A percentile compares a stretch with the other conserved stretches of the same genome.
Evolutionary conservation across 2,329 filamentous ascomycete genomes (phyloP).

Genomic region (Fusarium lateritium): DNA sequence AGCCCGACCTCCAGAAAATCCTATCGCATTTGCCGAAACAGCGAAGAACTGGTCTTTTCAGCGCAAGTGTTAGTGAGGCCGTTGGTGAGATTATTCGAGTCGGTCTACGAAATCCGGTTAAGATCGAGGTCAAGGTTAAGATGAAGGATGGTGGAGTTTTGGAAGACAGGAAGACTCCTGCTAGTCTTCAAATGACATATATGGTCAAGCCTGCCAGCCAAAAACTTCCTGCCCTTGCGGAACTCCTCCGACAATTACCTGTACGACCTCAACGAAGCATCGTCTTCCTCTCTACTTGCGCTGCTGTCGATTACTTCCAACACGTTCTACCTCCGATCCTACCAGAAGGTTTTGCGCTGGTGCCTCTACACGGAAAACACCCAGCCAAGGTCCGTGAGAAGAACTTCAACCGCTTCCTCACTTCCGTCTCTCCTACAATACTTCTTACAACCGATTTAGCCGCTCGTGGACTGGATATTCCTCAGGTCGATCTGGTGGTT

Average conservation of each 20-base stretch:
- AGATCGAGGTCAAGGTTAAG: slow-evolving; percentile 94
- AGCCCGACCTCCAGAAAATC: slow-evolving; percentile 89
- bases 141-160: slow-evolving; percentile 73
- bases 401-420: slow-evolving; percentile 87
- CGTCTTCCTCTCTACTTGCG: slow-evolving; percentile 93
- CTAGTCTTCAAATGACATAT: slow-evolving; percentile 93
- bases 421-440: slow-evolving; percentile 80
- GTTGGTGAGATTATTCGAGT: slow-evolving; percentile 94
- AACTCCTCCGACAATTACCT: slow-evolving; percentile 78
- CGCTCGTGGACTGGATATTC: slow-evolving; percentile 91
- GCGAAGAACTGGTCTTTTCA: slow-evolving; percentile 92
- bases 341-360: slow-evolving; percentile 75
- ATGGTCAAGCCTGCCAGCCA: slow-evolving; percentile 81
- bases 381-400: slow-evolving; percentile 88
- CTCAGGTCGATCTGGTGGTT: slow-evolving; percentile 90
- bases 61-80: slow-evolving; percentile 94
- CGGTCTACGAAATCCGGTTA: slow-evolving; percentile 92
- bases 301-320: slow-evolving; percentile 94
- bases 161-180: slow-evolving; percentile 90
- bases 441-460: slow-evolving; percentile 95
- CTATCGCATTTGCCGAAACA: slow-evolving; percentile 90
- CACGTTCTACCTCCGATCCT: slow-evolving; percentile 82
- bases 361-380: slow-evolving; percentile 93
- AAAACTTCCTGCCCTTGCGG: slow-evolving; percentile 82
- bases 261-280: slow-evolving; percentile 87